A percentile compares a stretch with the other conserved stretches of the same genome.
phyloP scores from a whole-genome alignment of 306 rosid genomes.

The Acmispon strigosus region DNA sequence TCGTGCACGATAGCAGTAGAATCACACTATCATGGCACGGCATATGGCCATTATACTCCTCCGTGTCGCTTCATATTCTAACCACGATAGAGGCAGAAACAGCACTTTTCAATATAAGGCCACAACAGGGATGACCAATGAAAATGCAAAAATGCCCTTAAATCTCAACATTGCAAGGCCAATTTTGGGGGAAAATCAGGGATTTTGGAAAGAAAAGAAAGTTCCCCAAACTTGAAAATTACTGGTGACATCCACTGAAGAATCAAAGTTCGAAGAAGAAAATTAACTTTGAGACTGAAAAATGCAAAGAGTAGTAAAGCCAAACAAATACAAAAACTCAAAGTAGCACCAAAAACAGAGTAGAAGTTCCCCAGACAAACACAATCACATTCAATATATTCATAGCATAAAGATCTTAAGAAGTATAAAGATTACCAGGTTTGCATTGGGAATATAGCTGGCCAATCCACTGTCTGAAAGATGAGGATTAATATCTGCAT shows the following conservation, averaged over 20 bases:
- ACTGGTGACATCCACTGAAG: neutral
- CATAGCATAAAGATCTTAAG: neutral
- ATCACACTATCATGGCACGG: too few species aligned
- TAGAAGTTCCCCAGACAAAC: neutral
- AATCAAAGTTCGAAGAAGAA: neutral
- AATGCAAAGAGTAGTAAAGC: neutral
- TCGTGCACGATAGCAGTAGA: too few species aligned
- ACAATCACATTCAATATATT: neutral
- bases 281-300: neutral
- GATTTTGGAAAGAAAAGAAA: too few species aligned
- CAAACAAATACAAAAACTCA: neutral
- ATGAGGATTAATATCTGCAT: conserved; percentile 86
- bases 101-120: too few species aligned
- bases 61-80: too few species aligned
- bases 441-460: conserved; percentile 59
- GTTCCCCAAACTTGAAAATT: too few species aligned
- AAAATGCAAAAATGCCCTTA: too few species aligned
- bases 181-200: too few species aligned
- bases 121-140: too few species aligned
- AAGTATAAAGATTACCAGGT: conserved; percentile 45
- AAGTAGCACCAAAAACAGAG: neutral
- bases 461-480: conserved; percentile 79
- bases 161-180: too few species aligned
- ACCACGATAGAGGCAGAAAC: too few species aligned
- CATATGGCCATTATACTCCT: too few species aligned